phyloP scores from a whole-genome alignment of 306 rosid species.

The Biancaea sappan region DNA sequence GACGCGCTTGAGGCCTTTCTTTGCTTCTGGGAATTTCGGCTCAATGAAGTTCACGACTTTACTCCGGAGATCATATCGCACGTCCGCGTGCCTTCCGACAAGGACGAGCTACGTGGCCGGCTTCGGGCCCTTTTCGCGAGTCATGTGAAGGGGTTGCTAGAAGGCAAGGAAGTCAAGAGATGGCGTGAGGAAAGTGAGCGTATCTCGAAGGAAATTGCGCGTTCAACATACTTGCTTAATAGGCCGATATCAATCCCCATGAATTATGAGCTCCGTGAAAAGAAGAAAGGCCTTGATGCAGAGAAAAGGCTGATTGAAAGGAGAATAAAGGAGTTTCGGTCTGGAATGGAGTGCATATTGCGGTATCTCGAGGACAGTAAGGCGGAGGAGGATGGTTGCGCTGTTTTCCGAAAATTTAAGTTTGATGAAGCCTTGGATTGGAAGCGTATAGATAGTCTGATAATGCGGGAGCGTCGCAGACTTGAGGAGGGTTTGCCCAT shows the following conservation, averaged over 20 bases:
- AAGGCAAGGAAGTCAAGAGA: conserved; percentile 57
- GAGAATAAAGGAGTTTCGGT: conserved; percentile 66
- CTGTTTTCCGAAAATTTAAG: conserved; percentile 40
- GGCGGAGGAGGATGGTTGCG: conserved; percentile 24
- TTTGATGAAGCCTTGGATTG: conserved; percentile 51
- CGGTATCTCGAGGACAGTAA: conserved; percentile 46
- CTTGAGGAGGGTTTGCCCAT: conserved; percentile 83
- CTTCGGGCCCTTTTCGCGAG: conserved; percentile 47
- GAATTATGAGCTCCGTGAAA: neutral
- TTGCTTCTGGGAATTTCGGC: conserved; percentile 63
- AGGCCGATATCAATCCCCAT: neutral
- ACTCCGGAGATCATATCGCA: conserved; percentile 44
- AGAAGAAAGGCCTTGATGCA: conserved; percentile 34
- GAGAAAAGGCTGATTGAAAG: conserved; percentile 49
- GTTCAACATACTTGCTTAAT: neutral
- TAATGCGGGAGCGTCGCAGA: conserved; percentile 70
- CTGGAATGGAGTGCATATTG: conserved; percentile 64
- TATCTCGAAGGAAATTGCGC: conserved; percentile 37
- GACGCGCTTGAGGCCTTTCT: conserved; percentile 61
- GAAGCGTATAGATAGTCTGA: conserved; percentile 51
- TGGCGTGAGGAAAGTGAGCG: conserved; percentile 46
- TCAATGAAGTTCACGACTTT: conserved; percentile 50
- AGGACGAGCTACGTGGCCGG: conserved; percentile 48
- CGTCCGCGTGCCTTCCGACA: conserved; percentile 48
- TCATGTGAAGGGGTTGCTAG: conserved; percentile 48